Evolutionary conservation across 352 stramenopile species (phyloP).

Genomic region (Globisporangium uncinulatum): DNA sequence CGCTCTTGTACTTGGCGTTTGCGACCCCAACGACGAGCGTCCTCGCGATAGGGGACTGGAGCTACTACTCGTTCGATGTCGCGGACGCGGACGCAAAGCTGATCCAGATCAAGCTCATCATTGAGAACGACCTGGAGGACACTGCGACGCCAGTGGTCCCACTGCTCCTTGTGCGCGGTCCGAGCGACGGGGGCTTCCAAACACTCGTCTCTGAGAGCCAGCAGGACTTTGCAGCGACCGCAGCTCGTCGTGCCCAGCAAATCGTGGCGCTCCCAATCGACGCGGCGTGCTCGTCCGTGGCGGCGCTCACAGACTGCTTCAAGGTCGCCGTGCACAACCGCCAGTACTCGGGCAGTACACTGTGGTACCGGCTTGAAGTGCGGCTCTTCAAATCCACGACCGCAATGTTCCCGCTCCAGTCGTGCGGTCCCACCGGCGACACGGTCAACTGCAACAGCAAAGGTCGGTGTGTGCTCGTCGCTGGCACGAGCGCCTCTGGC

Average conservation of each 20-base stretch:
- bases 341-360: conserved; percentile 32
- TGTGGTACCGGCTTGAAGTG: conserved; percentile 44
- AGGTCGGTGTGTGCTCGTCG: conserved; percentile 40
- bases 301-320: conserved; percentile 44
- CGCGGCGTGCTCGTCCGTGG: conserved; percentile 31
- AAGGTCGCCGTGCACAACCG: conserved; percentile 71
- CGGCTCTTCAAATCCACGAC: conserved; percentile 23
- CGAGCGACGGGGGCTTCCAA: conserved; percentile 46
- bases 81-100: conserved; percentile 27
- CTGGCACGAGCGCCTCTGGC: neutral
- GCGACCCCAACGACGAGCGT: conserved; percentile 15
- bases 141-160: conserved; percentile 37
- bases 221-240: conserved; percentile 46
- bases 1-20: conserved; percentile 24
- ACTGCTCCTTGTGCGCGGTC: conserved; percentile 48
- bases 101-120: conserved; percentile 40
- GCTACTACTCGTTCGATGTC: conserved; percentile 67
- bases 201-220: conserved; percentile 34
- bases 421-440: conserved; percentile 16
- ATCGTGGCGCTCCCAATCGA: conserved; percentile 37
- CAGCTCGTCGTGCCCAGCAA: conserved; percentile 19
- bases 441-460: conserved; percentile 39
- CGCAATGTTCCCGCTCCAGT: conserved; percentile 16
- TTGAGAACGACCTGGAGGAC: conserved; percentile 35
- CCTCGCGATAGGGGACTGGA: conserved; percentile 44